Conservation (phyloP, 768 basidiomycete genomes). For the Naganishia randhawae region DNA sequence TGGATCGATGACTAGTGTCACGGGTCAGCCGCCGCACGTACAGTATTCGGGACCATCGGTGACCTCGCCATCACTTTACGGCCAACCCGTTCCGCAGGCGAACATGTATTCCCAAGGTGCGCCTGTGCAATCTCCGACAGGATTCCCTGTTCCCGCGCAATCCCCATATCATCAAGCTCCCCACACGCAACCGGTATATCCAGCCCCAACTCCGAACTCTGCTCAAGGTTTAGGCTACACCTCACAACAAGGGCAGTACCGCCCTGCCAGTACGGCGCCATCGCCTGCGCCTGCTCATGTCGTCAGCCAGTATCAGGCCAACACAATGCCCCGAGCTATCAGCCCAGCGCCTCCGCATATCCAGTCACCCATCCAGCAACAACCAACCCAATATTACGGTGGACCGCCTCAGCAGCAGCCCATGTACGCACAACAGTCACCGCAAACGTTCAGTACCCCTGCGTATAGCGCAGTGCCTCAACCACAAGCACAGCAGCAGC, state of each 20-base stretch:
- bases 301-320: slow-evolving; percentile 11
- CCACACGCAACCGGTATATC: background rate
- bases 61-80: slow-evolving; percentile 3
- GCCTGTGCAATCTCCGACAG: slow-evolving; percentile 1
- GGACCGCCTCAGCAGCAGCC: slow-evolving; percentile 29
- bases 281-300: slow-evolving; percentile 13
- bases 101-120: background rate
- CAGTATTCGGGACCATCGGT: background rate
- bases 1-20: slow-evolving; percentile 6
- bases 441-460: slow-evolving; percentile 38
- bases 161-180: background rate
- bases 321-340: background rate
- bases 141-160: background rate
- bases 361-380: slow-evolving; percentile 3
- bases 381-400: slow-evolving; percentile 16
- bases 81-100: background rate
- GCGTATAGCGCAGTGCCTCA: slow-evolving; percentile 43
- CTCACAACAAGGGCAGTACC: slow-evolving; percentile 3
- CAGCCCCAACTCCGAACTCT: background rate
- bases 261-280: slow-evolving; percentile 7
- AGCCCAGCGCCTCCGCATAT: slow-evolving; percentile 22
- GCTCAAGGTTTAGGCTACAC: background rate
- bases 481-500: slow-evolving; percentile 51
- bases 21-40: background rate
- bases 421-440: background rate